phyloP scores from a whole-genome alignment of 139 green algal genomes.

The Chlorella sorokiniana region DNA sequence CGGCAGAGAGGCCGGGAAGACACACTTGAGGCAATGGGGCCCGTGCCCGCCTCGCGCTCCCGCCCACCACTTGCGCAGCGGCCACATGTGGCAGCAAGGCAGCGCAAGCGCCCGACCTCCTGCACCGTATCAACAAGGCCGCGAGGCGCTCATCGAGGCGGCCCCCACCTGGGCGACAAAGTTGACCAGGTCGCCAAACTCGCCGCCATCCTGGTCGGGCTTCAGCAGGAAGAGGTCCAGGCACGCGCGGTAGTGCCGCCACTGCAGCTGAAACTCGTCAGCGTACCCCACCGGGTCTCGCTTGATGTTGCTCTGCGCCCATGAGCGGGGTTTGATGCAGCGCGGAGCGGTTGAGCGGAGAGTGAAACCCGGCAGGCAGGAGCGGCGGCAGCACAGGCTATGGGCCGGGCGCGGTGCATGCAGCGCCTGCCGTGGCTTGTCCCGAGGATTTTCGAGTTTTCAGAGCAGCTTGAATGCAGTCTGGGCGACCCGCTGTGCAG shows the following conservation, averaged over 20 bases:
- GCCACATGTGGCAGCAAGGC: background rate
- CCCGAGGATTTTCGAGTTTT: background rate
- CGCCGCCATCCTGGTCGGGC: conserved; percentile 74
- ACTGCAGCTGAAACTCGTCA: conserved; percentile 92
- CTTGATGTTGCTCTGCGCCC: conserved; percentile 84
- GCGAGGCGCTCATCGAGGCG: background rate
- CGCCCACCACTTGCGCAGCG: too few relatives aligned
- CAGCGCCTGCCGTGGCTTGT: background rate
- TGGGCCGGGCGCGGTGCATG: background rate
- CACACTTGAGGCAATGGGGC: background rate
- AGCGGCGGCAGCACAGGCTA: background rate
- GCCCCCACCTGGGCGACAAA: conserved; percentile 88
- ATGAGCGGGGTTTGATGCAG: background rate
- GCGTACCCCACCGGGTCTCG: conserved; percentile 89
- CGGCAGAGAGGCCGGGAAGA: background rate
- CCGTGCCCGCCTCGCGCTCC: too few relatives aligned
- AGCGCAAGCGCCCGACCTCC: background rate
- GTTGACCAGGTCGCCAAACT: conserved; percentile 86
- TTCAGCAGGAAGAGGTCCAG: conserved; percentile 87
- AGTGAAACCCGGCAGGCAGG: background rate
- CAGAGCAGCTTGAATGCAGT: background rate
- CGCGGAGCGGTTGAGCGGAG: too few relatives aligned
- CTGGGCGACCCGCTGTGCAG: too few relatives aligned
- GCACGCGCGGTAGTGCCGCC: conserved; percentile 82
- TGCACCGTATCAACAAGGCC: background rate